phyloP scores from a whole-genome alignment of 768 basidiomycete genomes.

The Lactarius tabidus region DNA sequence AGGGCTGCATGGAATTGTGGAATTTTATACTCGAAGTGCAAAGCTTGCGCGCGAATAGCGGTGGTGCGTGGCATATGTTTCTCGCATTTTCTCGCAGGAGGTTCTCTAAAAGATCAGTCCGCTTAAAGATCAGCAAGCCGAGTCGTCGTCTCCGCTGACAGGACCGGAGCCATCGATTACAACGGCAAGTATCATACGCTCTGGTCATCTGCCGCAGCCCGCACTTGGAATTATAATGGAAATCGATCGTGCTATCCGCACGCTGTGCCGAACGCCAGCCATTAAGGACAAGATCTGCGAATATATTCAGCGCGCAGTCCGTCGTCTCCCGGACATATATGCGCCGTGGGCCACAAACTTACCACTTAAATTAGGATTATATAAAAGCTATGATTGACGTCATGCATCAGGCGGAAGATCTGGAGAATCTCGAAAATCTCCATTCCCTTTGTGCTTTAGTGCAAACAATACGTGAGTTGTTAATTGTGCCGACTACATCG shows the following conservation, averaged over 20 bases:
- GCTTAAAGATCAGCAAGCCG: slow-evolving; percentile 42
- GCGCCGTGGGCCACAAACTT: slow-evolving; percentile 5
- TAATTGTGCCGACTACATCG: neutral
- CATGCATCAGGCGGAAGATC: slow-evolving; percentile 84
- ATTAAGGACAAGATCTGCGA: slow-evolving; percentile 86
- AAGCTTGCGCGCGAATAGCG: slow-evolving; percentile 61
- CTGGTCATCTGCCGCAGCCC: slow-evolving; percentile 72
- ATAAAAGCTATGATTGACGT: slow-evolving; percentile 83
- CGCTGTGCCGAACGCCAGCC: slow-evolving; percentile 62
- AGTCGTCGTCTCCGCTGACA: slow-evolving; percentile 57
- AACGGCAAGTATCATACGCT: slow-evolving; percentile 60
- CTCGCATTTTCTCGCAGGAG: neutral
- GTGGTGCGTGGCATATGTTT: slow-evolving; percentile 42
- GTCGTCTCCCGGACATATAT: slow-evolving; percentile 30
- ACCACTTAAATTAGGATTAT: slow-evolving; percentile 58
- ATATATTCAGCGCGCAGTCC: slow-evolving; percentile 80
- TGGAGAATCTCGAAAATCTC: slow-evolving; percentile 85
- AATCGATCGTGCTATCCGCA: slow-evolving; percentile 75
- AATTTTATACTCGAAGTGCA: slow-evolving; percentile 93
- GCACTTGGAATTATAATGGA: slow-evolving; percentile 72
- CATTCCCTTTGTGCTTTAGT: slow-evolving; percentile 89
- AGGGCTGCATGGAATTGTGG: slow-evolving; percentile 96
- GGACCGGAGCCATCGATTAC: slow-evolving; percentile 57
- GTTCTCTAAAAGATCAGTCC: slow-evolving; percentile 24
- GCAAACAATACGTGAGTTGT: slow-evolving; percentile 83